phyloP scores from a whole-genome alignment of 805 yeast species.

The Ogataea trehalophila region DNA sequence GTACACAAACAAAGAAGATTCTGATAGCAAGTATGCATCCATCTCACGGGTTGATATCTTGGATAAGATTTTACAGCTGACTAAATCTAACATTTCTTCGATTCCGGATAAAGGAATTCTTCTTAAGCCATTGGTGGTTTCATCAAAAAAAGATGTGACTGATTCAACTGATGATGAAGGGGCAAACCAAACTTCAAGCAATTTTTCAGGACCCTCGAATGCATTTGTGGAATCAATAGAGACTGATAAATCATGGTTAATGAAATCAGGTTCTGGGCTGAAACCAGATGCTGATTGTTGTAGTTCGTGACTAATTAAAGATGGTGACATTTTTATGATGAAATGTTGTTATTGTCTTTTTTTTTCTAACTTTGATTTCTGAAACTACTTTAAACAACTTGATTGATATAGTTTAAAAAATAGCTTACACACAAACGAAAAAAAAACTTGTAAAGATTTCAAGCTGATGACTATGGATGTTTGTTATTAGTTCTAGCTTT shows the following conservation, averaged over 20 bases:
- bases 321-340: slow-evolving; percentile 5
- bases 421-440: slow-evolving; percentile 19
- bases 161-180: slow-evolving; percentile 39
- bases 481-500: slow-evolving; percentile 5
- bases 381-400: not conserved
- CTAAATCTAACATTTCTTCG: slow-evolving; percentile 71
- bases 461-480: not conserved
- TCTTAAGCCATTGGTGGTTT: slow-evolving; percentile 46
- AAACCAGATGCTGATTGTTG: slow-evolving; percentile 11
- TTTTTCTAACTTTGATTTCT: slow-evolving; percentile 18
- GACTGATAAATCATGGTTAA: slow-evolving; percentile 76
- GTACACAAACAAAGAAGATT: slow-evolving; percentile 85
- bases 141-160: not conserved
- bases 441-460: slow-evolving; percentile 20
- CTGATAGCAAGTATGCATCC: slow-evolving; percentile 85
- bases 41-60: slow-evolving; percentile 58
- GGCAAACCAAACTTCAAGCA: slow-evolving; percentile 86
- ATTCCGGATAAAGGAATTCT: slow-evolving; percentile 61
- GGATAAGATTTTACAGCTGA: slow-evolving; percentile 84
- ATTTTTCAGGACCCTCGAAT: slow-evolving; percentile 96
- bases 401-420: not conserved
- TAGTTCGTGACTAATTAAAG: slow-evolving; percentile 2
- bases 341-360: slow-evolving; percentile 3
- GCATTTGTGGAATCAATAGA: slow-evolving; percentile 85
- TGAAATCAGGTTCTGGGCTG: slow-evolving; percentile 29